These are phyloP conservation scores for Peniophora sp. DNA, from an alignment of 1,284 basidiomycete species.

Conservation along the genomic window DNA sequence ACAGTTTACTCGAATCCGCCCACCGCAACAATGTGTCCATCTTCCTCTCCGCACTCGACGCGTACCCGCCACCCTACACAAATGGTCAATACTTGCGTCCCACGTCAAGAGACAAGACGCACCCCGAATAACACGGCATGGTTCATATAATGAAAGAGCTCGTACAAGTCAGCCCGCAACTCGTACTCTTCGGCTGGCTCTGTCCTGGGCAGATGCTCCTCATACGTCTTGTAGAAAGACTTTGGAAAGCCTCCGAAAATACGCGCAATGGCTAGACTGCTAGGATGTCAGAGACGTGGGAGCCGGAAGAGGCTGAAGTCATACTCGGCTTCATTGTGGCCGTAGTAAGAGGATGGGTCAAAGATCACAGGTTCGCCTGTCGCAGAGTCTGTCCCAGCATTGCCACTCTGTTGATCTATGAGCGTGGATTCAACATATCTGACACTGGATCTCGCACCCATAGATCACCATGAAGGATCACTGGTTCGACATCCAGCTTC, in stretches of 20 bases:
- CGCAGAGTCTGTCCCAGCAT: slow-evolving; percentile 50
- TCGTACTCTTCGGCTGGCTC: slow-evolving; percentile 66
- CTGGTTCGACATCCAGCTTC: slow-evolving; percentile 56
- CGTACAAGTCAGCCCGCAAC: slow-evolving; percentile 66
- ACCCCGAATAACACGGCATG: slow-evolving; percentile 73
- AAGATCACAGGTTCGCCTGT: slow-evolving; percentile 66
- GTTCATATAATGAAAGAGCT: slow-evolving; percentile 85
- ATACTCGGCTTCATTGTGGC: slow-evolving; percentile 84
- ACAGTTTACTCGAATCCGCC: slow-evolving; percentile 13
- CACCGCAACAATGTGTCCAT: slow-evolving; percentile 41
- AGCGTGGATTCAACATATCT: slow-evolving; percentile 1
- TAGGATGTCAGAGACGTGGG: background rate
- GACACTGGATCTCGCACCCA: slow-evolving; percentile 46
- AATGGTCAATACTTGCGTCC: background rate
- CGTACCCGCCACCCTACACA: slow-evolving; percentile 48
- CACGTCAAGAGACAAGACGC: slow-evolving; percentile 18
- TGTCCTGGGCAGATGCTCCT: slow-evolving; percentile 58
- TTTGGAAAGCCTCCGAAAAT: slow-evolving; percentile 79
- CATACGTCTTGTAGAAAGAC: slow-evolving; percentile 71
- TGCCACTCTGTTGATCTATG: slow-evolving; percentile 49
- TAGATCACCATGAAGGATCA: slow-evolving; percentile 80
- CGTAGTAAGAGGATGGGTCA: slow-evolving; percentile 79
- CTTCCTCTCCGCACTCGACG: slow-evolving; percentile 42
- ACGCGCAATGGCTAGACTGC: slow-evolving; percentile 69
- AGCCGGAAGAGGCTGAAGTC: slow-evolving; percentile 16